Percentiles rank a stretch among this genome's conserved stretches.
These are phyloP conservation scores for Fusarium sp. DNA, from an alignment of 2,329 filamentous ascomycete genomes.

Conservation along the genomic window DNA sequence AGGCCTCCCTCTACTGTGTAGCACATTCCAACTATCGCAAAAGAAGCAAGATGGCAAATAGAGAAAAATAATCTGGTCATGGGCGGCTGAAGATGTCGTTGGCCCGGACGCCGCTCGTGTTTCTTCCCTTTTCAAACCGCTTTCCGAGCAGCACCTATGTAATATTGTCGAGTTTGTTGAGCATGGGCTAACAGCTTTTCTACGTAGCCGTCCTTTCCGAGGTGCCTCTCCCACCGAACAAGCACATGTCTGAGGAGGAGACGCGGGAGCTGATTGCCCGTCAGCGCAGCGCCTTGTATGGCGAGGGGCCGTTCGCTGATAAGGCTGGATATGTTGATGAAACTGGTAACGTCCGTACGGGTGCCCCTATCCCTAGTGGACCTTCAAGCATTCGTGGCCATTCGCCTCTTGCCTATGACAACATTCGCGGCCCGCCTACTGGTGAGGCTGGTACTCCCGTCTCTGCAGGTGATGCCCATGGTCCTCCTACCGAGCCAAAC, in stretches of 20 bases:
- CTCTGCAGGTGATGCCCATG: slow-evolving; percentile 58
- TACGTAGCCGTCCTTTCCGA: slow-evolving; percentile 68
- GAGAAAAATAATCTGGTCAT: slow-evolving; percentile 53
- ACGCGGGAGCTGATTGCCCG: slow-evolving; percentile 96
- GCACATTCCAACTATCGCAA: slow-evolving; percentile 62
- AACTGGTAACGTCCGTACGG: slow-evolving; percentile 72
- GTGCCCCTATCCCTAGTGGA: slow-evolving; percentile 76
- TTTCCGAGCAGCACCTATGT: slow-evolving; percentile 47
- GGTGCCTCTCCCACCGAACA: slow-evolving; percentile 64
- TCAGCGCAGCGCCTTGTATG: slow-evolving; percentile 94
- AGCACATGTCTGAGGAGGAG: slow-evolving; percentile 95
- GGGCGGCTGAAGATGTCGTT: slow-evolving; percentile 46
- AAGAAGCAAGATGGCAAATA: slow-evolving; percentile 56
- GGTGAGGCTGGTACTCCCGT: slow-evolving; percentile 58
- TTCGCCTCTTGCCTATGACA: slow-evolving; percentile 85
- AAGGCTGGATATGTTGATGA: slow-evolving; percentile 79
- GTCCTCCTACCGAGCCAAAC: slow-evolving; percentile 66
- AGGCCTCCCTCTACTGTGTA: slow-evolving; percentile 84
- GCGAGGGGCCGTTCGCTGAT: slow-evolving; percentile 79
- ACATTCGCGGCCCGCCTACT: slow-evolving; percentile 58
- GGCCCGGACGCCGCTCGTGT: slow-evolving; percentile 43
- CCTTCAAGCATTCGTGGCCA: slow-evolving; percentile 78
- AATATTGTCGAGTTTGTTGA: slow-evolving; percentile 51
- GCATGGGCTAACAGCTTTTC: slow-evolving; percentile 57
- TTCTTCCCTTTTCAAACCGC: slow-evolving; percentile 44